phyloP scores from a whole-genome alignment of 2,329 filamentous ascomycete species.

The Seiridium cupressi region DNA sequence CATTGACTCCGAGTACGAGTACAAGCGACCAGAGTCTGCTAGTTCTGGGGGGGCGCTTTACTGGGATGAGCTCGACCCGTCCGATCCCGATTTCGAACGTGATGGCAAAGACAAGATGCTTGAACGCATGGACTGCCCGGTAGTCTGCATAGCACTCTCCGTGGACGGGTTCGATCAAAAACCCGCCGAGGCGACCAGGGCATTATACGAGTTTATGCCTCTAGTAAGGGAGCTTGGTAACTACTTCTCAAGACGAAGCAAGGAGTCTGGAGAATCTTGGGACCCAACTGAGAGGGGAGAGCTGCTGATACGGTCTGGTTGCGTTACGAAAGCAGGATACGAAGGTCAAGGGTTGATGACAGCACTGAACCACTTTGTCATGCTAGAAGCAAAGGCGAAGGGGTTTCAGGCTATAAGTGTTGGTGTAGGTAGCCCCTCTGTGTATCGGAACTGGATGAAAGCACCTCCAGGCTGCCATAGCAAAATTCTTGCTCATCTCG shows the following conservation, averaged over 20 bases:
- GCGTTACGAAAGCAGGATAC: conserved; percentile 16
- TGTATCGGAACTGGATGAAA: conserved; percentile 9
- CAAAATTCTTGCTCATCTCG: not conserved
- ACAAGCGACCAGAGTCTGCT: not conserved
- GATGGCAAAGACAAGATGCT: conserved; percentile 13
- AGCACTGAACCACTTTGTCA: conserved; percentile 17
- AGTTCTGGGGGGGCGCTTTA: conserved; percentile 15
- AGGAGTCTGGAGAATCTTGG: conserved; percentile 15
- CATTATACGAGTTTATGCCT: conserved; percentile 11
- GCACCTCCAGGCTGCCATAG: conserved; percentile 7
- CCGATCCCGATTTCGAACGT: conserved; percentile 14
- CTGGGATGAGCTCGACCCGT: conserved; percentile 20
- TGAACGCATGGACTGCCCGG: conserved; percentile 20
- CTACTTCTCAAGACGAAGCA: conserved; percentile 12
- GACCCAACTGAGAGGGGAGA: conserved; percentile 15
- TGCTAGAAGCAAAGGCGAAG: conserved; percentile 19
- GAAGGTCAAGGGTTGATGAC: conserved; percentile 19
- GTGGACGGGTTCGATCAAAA: conserved; percentile 16
- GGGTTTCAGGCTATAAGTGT: conserved; percentile 17
- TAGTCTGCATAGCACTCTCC: conserved; percentile 18
- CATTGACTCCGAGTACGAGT: conserved; percentile 1
- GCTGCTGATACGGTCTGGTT: conserved; percentile 17
- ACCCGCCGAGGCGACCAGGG: conserved; percentile 8
- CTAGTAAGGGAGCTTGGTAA: conserved; percentile 8
- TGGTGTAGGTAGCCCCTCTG: not conserved